Base-by-base conservation (phyloP, 148 eudicot genomes). In the Cornus florida region DNA sequence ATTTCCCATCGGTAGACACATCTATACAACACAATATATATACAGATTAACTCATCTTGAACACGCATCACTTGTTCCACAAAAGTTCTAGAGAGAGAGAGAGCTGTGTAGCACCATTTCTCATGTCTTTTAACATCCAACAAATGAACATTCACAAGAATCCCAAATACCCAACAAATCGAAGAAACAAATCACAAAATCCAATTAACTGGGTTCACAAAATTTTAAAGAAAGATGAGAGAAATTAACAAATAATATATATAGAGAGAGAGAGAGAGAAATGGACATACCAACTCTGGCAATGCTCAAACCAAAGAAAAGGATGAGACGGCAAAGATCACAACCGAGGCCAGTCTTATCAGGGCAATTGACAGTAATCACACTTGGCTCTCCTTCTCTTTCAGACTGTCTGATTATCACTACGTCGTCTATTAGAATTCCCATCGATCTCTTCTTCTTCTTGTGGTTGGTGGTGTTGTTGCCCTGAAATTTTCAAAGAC, bases 1-100 rank as follows among this genome's bases (percentile, higher is more conserved):
- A 95, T 83, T 88, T 93, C 41, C 98, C 98, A 78, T 95, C 98
- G 4, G 98, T 95, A 39, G 97, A 91, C 73, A 91, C 86, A 89
- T 95, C 97, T 95, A 78, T 79, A 81, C n/a, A 20, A 75, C 68
- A 43, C 77, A 72, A 62, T 7, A 68, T 59, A 79, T n/a, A 57
- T 22, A 19, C 3, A 67, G 56, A 12, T 66, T 17, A 78, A 53
- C 11, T 23, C 23, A 85, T 38, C 57, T 17, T 46, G 35, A 69
- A 73, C 3, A 19, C 46, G 67, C 76, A 74, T 57, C 66, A 74
- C 46, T 57, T 74, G 17, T 17, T 53, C 33, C 4, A 19, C 35
- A 32, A 56, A 53, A 73, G 38, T 31, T 7, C 67, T 41, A 38
- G 19, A 75, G 33, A 74, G 28, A 35, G 48, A 33, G 33, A 60